phyloP scores from a whole-genome alignment of 23 red algal genomes.

The Chondrus crispus region DNA sequence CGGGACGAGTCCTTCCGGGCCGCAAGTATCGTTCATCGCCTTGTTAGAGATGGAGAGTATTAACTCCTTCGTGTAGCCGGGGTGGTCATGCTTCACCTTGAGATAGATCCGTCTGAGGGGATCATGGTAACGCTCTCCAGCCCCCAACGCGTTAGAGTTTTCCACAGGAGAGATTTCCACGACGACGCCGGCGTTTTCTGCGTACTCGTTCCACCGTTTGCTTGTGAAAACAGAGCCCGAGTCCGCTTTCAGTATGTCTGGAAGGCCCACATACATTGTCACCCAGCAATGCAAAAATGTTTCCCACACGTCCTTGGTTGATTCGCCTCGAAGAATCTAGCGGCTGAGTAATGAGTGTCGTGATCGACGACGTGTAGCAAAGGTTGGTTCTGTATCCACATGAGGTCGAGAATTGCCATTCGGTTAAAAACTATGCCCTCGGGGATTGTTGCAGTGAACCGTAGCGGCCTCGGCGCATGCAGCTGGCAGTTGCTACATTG shows the following conservation, averaged over 20 bases:
- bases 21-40: conserved; percentile 23
- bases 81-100: background rate
- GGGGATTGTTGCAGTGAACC: background rate
- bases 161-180: background rate
- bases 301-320: background rate
- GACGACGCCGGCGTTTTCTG: background rate
- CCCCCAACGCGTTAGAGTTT: background rate
- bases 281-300: conserved; percentile 12
- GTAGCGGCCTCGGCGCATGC: background rate
- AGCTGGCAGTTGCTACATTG: background rate
- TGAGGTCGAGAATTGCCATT: background rate
- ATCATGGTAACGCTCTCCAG: background rate
- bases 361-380: background rate
- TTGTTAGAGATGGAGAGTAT: background rate
- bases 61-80: background rate
- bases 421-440: background rate
- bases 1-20: conserved; percentile 22
- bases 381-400: background rate
- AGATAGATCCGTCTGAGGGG: conserved; percentile 1
- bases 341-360: conserved; percentile 1
- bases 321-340: background rate
- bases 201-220: background rate
- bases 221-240: background rate
- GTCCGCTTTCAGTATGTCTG: background rate
- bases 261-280: background rate